Conservation (phyloP, 257 asterid species). For the Haberlea rhodopensis region DNA sequence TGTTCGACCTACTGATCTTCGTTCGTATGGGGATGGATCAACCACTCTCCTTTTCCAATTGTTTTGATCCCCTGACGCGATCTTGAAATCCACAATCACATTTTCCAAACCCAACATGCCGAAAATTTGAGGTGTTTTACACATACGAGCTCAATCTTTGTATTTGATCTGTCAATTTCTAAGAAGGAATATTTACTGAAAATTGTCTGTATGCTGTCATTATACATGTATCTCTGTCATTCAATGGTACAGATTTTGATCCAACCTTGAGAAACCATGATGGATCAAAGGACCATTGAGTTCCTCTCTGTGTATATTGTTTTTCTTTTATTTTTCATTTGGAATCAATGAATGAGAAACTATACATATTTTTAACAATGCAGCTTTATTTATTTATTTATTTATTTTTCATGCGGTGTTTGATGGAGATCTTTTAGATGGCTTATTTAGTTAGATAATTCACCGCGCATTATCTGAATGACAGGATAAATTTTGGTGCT, state of each 20-base stretch:
- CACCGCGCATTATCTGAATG: no score
- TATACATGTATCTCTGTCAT: slow-evolving; percentile 18
- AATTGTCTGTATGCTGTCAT: not conserved
- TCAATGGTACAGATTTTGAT: not conserved
- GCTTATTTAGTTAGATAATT: no score
- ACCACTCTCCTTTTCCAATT: slow-evolving; percentile 67
- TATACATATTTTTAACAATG: not conserved
- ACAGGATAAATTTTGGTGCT: no score
- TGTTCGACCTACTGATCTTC: slow-evolving; percentile 79
- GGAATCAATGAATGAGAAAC: not conserved
- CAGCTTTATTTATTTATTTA: no score
- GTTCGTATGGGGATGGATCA: slow-evolving; percentile 84
- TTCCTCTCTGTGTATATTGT: slow-evolving; percentile 14
- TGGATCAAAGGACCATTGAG: slow-evolving; percentile 20
- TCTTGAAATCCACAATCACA: not conserved
- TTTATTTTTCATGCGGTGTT: no score
- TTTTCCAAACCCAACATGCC: not conserved
- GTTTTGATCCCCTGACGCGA: slow-evolving; percentile 27
- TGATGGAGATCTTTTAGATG: no score
- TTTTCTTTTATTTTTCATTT: not conserved
- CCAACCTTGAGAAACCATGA: slow-evolving; percentile 24
- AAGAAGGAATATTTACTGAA: not conserved
- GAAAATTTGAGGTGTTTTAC: not conserved
- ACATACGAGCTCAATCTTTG: not conserved
- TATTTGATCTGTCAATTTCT: not conserved